Evolutionary conservation across 352 stramenopile species (phyloP), one percentile per base, ranked within the genome.

Genomic region (Globisporangium echinulatum): DNA sequence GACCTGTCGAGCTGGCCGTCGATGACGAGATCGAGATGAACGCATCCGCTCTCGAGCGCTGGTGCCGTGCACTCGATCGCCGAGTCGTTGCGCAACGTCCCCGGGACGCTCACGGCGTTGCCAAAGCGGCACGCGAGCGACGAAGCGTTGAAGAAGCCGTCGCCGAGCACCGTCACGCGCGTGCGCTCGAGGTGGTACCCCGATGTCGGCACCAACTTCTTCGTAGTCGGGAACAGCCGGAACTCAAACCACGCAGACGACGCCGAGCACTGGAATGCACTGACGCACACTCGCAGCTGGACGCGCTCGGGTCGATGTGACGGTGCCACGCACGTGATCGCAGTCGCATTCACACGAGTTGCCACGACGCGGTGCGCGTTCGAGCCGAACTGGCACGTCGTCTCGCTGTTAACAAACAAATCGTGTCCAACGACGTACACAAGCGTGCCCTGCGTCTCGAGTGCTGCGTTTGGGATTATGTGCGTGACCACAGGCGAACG

Each of bases 281-380:
- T 53, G 8, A 82, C 15, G 33, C 75, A 85, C 0, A 87, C 36
- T 3, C 58, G 59, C 5, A 85, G 14, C 33, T 70, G 36, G 3
- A 78, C 62, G 15, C 40, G 40, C 1, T 75, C 71, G 0, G 66
- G 62, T 25, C 53, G 17, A 59, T 72, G 71, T 40, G 67, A 39
- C n/a, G 71, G 69, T 1, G 66, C 44, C 36, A 58, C 38, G 54
- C 77, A 87, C 13, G 58, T 66, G n/a, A 72, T 54, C 25, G 66
- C 15, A 2, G 64, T 75, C 1, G 10, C 17, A 55, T 79, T 82
- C 1, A 82, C 15, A 11, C 69, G 38, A 25, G n/a, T 56, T 14
- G 50, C 56, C 4, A 36, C 19, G 8, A 52, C 58, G 4, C 46
- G 58, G 33, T 40, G 44, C 5, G 51, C 6, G 5, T 11, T 44